Evolutionary conservation across 768 basidiomycete genomes (phyloP), one percentile per base, ranked within the genome.

Genomic region (Phaeotremella skinneri): DNA sequence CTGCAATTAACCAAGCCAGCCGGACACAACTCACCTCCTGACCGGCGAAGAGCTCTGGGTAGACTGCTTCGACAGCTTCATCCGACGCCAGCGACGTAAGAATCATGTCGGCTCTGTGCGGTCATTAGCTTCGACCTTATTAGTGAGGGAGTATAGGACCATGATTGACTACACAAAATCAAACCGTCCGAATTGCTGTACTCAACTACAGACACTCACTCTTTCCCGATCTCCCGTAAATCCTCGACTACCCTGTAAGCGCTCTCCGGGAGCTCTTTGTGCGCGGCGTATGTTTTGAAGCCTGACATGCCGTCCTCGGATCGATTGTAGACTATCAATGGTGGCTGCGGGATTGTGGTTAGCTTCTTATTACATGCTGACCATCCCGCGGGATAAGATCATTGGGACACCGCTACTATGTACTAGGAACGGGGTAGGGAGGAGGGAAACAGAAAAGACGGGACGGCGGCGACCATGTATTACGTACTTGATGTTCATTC

Each of bases 301-400:
- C 63, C 65, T 4, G 64, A 57, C 16, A 75, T 39, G 2, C 67
- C 61, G 3, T 70, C 66, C 20, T 73, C 55, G 5, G 85, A 82
- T n/a, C 91, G 83, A 71, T 92, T 94, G 81, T 84, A 91, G 7
- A 93, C 81, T 32, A 86, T 74, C 50, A 92, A 70, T 2, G 89
- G 84, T 0, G 80, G 79, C 31, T 80, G 66, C 2, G 70, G 74
- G 14, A 70, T 72, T 32, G 74, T 59, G 45, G 81, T 41, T 53
- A 58, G 55, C 45, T 16, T 20, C 2, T 21, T 29, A 20, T 16
- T n/a, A n/a, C n/a, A n/a, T n/a, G n/a, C n/a, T n/a, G n/a, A n/a
- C n/a, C n/a, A n/a, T n/a, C n/a, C n/a, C 21, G 34, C 7, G 6
- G 39, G 11, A 39, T n/a, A n/a, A n/a, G n/a, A n/a, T n/a, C n/a